A percentile compares a stretch with the other conserved stretches of the same genome.
Evolutionary conservation across 352 stramenopile genomes (phyloP).

Genomic region (Pythium biforme): DNA sequence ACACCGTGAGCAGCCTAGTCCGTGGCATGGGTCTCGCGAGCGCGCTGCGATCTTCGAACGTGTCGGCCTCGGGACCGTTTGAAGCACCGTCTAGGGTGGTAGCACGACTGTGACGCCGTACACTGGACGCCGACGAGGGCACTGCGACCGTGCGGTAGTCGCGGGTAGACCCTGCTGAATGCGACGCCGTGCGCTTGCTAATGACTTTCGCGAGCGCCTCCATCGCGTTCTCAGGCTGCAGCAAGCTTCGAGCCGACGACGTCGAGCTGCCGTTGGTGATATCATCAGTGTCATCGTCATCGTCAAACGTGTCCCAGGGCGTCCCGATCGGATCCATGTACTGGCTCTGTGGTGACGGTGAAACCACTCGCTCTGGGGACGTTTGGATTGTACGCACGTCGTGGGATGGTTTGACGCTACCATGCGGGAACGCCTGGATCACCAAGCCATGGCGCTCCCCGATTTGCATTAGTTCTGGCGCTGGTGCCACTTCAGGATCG

Average conservation of each 20-base stretch:
- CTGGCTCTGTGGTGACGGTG: neutral
- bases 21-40: neutral
- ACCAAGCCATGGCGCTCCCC: constrained; percentile 2
- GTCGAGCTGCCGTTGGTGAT: neutral
- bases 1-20: neutral
- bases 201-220: constrained; percentile 19
- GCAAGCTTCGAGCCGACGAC: neutral
- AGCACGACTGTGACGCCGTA: neutral
- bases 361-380: neutral
- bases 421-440: constrained; percentile 5
- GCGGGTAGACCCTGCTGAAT: constrained; percentile 6
- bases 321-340: constrained; percentile 8
- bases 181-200: constrained; percentile 10
- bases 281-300: constrained; percentile 4
- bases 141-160: neutral
- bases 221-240: constrained; percentile 18
- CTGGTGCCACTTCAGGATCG: neutral
- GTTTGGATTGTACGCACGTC: neutral
- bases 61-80: neutral
- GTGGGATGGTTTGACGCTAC: neutral
- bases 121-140: neutral
- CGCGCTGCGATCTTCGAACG: neutral
- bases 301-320: constrained; percentile 21
- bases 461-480: neutral
- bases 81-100: neutral